Conservation (phyloP, 495 filamentous ascomycete genomes). For the Talaromyces adpressus region DNA sequence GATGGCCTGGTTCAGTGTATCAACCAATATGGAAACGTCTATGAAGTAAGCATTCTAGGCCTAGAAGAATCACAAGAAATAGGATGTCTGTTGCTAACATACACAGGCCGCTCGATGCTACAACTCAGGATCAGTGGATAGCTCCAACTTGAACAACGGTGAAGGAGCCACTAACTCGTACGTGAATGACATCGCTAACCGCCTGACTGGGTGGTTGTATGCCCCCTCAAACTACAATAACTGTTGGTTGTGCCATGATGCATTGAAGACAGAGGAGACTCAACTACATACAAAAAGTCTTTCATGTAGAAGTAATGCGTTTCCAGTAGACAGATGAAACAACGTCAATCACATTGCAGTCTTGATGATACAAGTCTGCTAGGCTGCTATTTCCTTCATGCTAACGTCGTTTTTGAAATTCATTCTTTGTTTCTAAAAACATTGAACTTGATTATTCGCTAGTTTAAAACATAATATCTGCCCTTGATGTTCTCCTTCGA, state of each 20-base stretch:
- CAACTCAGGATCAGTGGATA: constrained; percentile 28
- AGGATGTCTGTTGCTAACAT: neutral
- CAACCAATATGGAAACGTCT: constrained; percentile 24
- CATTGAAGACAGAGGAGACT: neutral
- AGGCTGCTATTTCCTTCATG: neutral
- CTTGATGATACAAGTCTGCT: neutral
- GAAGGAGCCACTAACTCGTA: constrained; percentile 26
- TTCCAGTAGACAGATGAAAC: neutral
- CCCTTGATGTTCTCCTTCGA: neutral
- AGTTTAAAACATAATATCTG: neutral
- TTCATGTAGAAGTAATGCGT: neutral
- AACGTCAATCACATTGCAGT: neutral
- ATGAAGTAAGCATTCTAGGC: constrained; percentile 11
- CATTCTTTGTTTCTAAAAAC: neutral
- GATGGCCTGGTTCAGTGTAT: constrained; percentile 27
- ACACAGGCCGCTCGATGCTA: constrained; percentile 19
- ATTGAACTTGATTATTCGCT: neutral
- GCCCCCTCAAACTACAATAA: constrained; percentile 10
- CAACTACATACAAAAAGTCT: neutral
- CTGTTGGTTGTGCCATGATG: neutral
- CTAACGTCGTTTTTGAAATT: neutral
- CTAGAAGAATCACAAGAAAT: constrained; percentile 12
- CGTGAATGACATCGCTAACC: constrained; percentile 32
- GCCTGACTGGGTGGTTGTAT: constrained; percentile 27
- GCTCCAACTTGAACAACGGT: constrained; percentile 21